Conservation (phyloP, 768 basidiomycete genomes). For the Scleroderma citrinum region DNA sequence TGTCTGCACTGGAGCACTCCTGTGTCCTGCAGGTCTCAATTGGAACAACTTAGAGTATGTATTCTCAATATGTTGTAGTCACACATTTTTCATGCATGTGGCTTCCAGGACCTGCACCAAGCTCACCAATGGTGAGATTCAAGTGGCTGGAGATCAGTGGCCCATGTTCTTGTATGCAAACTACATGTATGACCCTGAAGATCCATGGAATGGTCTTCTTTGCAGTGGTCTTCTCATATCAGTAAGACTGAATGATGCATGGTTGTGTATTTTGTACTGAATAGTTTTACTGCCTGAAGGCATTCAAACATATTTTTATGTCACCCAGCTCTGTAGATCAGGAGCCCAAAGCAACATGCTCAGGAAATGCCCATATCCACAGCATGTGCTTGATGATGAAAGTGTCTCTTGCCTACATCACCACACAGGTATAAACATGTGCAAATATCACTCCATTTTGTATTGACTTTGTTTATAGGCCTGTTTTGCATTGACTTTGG, state of each 20-base stretch:
- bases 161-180: conserved; percentile 17
- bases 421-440: conserved; percentile 10
- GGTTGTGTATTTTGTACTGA: too few species aligned
- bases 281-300: conserved; percentile 9
- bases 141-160: conserved; percentile 21
- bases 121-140: conserved; percentile 8
- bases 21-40: conserved; percentile 19
- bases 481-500: conserved; percentile 5
- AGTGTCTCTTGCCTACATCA: conserved; percentile 17
- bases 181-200: conserved; percentile 15
- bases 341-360: conserved; percentile 21
- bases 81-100: too few species aligned
- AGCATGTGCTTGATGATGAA: conserved; percentile 10
- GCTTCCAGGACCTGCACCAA: conserved; percentile 1
- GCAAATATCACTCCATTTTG: too few species aligned
- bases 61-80: too few species aligned
- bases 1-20: conserved; percentile 13
- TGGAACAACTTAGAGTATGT: conserved; percentile 14
- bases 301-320: conserved; percentile 22
- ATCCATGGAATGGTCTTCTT: conserved; percentile 24
- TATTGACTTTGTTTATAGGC: too few species aligned
- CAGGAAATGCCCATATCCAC: conserved; percentile 16
- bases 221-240: conserved; percentile 2
- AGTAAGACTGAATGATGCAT: too few species aligned
- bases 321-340: conserved; percentile 26